Evolutionary conservation across 2,329 filamentous ascomycete species (phyloP), one percentile per base, ranked within the genome.

Genomic region (Neonectria punicea): DNA sequence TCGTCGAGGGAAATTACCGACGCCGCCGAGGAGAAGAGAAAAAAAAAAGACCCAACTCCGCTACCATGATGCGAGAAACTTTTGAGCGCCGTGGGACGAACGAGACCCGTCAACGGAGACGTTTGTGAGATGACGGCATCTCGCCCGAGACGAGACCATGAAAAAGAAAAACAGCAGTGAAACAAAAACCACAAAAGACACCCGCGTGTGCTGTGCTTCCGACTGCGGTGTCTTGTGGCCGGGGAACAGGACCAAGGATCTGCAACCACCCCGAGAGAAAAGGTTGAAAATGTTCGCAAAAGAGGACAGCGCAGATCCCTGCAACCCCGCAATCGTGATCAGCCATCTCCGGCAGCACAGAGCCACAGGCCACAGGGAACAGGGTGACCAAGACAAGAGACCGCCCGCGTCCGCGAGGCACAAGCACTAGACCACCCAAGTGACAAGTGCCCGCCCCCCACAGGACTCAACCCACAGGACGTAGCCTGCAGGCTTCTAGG

Each of bases 301-400:
- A 22, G 55, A 55, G 34, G 53, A 43, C 47, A 67, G 65, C 58
- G 55, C 57, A 43, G 50, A 67, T 54, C 72, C 73, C 69, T 75
- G 73, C 54, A 64, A 69, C 70, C 67, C 67, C 67, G 67, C 67
- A 74, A 74, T 74, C 67, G 71, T 67, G 68, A 64, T 73, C 63
- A 63, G 39, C 50, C 67, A 70, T 63, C 57, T 70, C 14, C 55
- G 58, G 60, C 61, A 66, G 70, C 58, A 62, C 58, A 54, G 53
- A 56, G 58, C 59, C 60, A 62, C 68, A 25, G 22, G 5, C 22
- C 22, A 25, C 47, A 16, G 13, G 14, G 14, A 16, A 61, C 44
- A 51, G 67, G 59, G 59, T 36, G 10, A 49, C 30, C 39, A 59
- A 47, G 67, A 44, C 58, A n/a, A 39, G 36, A 39, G 14, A n/a